A percentile compares a stretch with the other conserved stretches of the same genome.
Evolutionary conservation across 345 rosid species (phyloP).

Genomic region (Punica granatum): DNA sequence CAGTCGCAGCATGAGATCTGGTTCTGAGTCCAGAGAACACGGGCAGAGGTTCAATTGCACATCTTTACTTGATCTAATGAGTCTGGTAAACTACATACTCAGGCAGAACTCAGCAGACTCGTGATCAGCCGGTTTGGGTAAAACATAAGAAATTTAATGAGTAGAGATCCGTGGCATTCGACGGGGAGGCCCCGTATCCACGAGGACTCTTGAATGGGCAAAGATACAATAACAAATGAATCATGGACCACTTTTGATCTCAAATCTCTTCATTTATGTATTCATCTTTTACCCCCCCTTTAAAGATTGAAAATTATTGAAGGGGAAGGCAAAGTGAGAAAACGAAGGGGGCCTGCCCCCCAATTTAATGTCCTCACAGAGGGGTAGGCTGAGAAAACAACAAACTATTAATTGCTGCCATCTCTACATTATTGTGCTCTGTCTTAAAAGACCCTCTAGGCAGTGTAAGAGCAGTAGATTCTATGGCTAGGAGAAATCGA

Average conservation of each 20-base stretch:
- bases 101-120: no score
- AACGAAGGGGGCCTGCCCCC: not conserved
- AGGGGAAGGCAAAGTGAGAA: not conserved
- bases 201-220: not conserved
- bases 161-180: no score
- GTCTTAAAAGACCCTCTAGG: not conserved
- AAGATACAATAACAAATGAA: not conserved
- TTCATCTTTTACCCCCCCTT: not conserved
- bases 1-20: no score
- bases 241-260: not conserved
- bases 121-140: no score
- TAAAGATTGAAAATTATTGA: not conserved
- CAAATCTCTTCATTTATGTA: not conserved
- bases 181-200: no score
- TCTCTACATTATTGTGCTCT: not conserved
- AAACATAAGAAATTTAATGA: no score
- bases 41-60: not conserved
- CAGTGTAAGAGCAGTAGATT: not conserved
- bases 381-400: not conserved
- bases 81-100: no score
- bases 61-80: not conserved
- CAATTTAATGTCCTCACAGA: conserved; percentile 6
- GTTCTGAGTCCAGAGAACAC: no score
- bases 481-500: not conserved
- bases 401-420: not conserved